Percentiles rank a stretch among this genome's conserved stretches.
Conservation (phyloP, 2,329 filamentous ascomycete species). For the Colletotrichum euphorbiae region DNA sequence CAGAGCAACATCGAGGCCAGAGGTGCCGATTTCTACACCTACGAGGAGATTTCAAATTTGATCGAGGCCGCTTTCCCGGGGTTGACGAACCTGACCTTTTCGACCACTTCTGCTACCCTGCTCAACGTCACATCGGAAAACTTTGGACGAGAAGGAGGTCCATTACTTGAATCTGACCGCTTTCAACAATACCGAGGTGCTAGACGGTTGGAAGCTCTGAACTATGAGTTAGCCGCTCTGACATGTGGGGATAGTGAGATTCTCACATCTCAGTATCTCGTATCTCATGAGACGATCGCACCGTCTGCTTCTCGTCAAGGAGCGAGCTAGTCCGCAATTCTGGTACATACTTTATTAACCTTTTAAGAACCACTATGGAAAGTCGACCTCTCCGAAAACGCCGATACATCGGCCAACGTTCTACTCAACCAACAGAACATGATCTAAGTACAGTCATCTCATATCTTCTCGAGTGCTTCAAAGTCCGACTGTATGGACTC, state of each 20-base stretch:
- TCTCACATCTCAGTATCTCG: too few species aligned
- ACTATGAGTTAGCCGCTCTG: neutral
- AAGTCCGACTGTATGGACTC: slow-evolving; percentile 30
- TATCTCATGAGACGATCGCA: too few species aligned
- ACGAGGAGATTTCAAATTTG: slow-evolving; percentile 8
- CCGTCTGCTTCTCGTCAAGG: too few species aligned
- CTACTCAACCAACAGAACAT: too few species aligned
- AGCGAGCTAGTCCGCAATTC: too few species aligned
- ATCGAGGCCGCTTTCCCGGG: slow-evolving; percentile 21
- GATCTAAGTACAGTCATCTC: too few species aligned
- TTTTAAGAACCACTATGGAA: too few species aligned
- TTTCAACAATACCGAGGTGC: neutral
- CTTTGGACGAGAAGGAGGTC: slow-evolving; percentile 12
- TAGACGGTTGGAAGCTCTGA: slow-evolving; percentile 13
- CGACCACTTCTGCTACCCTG: slow-evolving; percentile 15
- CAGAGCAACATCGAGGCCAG: slow-evolving; percentile 31
- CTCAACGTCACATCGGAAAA: slow-evolving; percentile 31
- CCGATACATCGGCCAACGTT: too few species aligned
- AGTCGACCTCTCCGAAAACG: too few species aligned
- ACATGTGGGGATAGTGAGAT: too few species aligned
- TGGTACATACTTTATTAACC: too few species aligned
- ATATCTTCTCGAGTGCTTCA: slow-evolving; percentile 1
- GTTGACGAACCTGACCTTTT: slow-evolving; percentile 18
- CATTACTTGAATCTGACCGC: slow-evolving; percentile 22
- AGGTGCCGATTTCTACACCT: slow-evolving; percentile 21